These are phyloP conservation scores for Podila minutissima DNA, from an alignment of 192 early-diverging fungal genomes.

Conservation along the genomic window DNA sequence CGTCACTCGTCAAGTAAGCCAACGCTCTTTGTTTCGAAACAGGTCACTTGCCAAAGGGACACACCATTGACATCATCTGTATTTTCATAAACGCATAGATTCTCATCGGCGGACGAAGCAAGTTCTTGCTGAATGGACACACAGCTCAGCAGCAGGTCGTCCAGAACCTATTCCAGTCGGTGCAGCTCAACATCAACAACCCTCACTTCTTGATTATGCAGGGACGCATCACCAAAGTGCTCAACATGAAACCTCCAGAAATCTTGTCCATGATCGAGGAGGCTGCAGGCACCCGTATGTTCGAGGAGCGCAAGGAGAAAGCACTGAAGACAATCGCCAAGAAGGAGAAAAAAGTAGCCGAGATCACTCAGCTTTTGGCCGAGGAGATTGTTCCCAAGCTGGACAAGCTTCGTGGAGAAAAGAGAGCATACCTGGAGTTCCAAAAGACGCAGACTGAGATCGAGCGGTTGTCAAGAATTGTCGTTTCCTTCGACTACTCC, in stretches of 20 bases:
- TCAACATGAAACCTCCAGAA: conserved; percentile 99
- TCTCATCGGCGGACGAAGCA: conserved; percentile 92
- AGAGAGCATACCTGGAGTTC: conserved; percentile 90
- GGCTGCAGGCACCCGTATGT: conserved; percentile 98
- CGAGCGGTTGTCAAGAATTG: conserved; percentile 80
- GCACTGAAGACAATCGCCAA: conserved; percentile 93
- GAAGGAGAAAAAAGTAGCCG: conserved; percentile 95
- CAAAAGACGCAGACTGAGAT: conserved; percentile 93
- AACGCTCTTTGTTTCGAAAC: background rate
- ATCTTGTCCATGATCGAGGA: conserved; percentile 99
- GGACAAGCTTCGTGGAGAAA: conserved; percentile 87
- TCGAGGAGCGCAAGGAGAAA: conserved; percentile 97
- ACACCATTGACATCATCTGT: background rate
- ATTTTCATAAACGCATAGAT: conserved; percentile 53
- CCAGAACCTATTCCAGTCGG: conserved; percentile 93
- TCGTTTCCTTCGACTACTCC: conserved; percentile 87
- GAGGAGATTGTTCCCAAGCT: conserved; percentile 95
- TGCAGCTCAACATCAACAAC: conserved; percentile 99
- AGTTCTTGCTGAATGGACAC: conserved; percentile 97
- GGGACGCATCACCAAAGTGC: conserved; percentile 97
- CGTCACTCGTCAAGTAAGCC: conserved; percentile 93
- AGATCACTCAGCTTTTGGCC: conserved; percentile 86
- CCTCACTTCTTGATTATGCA: conserved; percentile 99
- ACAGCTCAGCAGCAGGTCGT: conserved; percentile 90
- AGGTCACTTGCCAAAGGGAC: background rate